Evolutionary conservation across 2,329 filamentous ascomycete species (phyloP).

Genomic region (Remersonia thermophila): DNA sequence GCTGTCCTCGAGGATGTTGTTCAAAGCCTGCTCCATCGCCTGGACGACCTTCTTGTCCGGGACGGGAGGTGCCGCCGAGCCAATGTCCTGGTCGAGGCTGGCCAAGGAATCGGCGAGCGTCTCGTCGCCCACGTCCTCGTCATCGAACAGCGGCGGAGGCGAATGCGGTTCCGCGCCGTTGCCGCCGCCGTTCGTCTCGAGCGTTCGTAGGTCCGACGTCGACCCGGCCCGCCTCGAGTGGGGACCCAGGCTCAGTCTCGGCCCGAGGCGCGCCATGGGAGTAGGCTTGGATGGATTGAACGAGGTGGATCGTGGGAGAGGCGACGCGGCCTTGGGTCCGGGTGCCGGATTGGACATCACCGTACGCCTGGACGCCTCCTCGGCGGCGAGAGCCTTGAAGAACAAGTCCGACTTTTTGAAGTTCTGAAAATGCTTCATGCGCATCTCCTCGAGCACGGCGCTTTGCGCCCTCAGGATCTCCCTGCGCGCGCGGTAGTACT

Average conservation of each 20-base stretch:
- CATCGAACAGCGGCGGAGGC: constrained; percentile 56
- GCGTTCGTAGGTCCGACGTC: constrained; percentile 32
- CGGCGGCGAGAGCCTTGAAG: constrained; percentile 88
- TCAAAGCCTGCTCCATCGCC: constrained; percentile 84
- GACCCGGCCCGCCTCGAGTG: constrained; percentile 33
- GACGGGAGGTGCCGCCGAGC: constrained; percentile 29
- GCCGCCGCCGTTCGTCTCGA: constrained; percentile 26
- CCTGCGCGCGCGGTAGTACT: constrained; percentile 72
- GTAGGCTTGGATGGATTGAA: constrained; percentile 32
- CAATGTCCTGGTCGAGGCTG: constrained; percentile 64
- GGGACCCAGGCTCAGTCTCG: constrained; percentile 23
- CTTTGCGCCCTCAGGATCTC: constrained; percentile 76
- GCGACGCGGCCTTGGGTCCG: constrained; percentile 13
- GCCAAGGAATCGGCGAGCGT: constrained; percentile 58
- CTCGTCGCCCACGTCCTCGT: constrained; percentile 66
- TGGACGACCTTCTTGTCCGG: constrained; percentile 74
- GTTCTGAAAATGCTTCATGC: constrained; percentile 62
- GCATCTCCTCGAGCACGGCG: constrained; percentile 71
- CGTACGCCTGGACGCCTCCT: constrained; percentile 47
- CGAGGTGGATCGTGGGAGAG: constrained; percentile 24
- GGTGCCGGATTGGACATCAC: constrained; percentile 16
- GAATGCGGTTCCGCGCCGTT: constrained; percentile 26
- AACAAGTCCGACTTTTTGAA: constrained; percentile 92
- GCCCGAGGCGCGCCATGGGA: constrained; percentile 30
- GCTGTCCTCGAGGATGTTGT: constrained; percentile 78